These are phyloP conservation scores for Boletus subcaerulescens DNA, from an alignment of 768 basidiomycete genomes.

Conservation along the genomic window DNA sequence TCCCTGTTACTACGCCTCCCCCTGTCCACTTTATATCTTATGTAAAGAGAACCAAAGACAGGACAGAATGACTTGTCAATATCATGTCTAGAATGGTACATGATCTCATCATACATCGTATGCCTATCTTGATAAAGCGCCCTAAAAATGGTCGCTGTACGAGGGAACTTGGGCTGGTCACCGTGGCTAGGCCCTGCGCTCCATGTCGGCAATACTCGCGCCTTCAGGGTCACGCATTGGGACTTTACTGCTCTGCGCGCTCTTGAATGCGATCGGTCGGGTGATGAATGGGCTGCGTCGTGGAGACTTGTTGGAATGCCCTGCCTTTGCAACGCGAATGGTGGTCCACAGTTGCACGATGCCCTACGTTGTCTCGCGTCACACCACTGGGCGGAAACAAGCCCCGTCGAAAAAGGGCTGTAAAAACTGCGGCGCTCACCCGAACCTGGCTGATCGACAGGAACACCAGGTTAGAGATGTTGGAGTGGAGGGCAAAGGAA, in stretches of 20 bases:
- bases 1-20: too few relatives aligned
- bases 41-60: too few relatives aligned
- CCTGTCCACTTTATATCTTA: too few relatives aligned
- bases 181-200: not conserved
- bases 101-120: too few relatives aligned
- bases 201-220: not conserved
- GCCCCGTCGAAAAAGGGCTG: too few relatives aligned
- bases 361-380: slow-evolving; percentile 18
- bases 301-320: slow-evolving; percentile 10
- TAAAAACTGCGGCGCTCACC: slow-evolving; percentile 15
- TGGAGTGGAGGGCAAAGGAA: slow-evolving; percentile 21
- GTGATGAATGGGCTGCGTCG: not conserved
- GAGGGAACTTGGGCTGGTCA: too few relatives aligned
- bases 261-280: slow-evolving; percentile 5
- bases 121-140: too few relatives aligned
- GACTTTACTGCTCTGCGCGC: not conserved
- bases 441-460: slow-evolving; percentile 32
- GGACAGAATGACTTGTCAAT: too few relatives aligned
- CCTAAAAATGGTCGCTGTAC: too few relatives aligned
- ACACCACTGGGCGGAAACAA: not conserved
- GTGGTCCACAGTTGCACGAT: slow-evolving; percentile 37
- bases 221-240: not conserved
- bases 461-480: slow-evolving; percentile 34
- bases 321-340: slow-evolving; percentile 34
- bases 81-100: too few relatives aligned